phyloP scores from a whole-genome alignment of 1,284 basidiomycete genomes.

The Trichosporon asahii region DNA sequence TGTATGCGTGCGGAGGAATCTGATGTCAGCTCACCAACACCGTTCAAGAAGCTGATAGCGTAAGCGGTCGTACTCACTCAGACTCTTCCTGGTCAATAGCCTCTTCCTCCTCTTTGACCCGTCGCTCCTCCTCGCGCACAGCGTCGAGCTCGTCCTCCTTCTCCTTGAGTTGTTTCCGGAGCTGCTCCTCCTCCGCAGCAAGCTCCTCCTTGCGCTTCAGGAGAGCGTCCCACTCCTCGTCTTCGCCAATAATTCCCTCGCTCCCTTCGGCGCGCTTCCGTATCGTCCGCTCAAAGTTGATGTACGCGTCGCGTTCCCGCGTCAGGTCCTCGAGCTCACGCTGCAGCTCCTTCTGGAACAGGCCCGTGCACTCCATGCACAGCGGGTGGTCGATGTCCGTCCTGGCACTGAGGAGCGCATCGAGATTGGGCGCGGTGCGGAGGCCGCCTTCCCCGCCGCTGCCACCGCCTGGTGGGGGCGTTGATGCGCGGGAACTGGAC shows the following conservation, averaged over 20 bases:
- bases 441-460: conserved; percentile 29
- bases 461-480: conserved; percentile 21
- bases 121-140: conserved; percentile 69
- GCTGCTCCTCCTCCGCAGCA: conserved; percentile 65
- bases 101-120: conserved; percentile 69
- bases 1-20: conserved; percentile 41
- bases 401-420: conserved; percentile 71
- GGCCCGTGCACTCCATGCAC: conserved; percentile 88
- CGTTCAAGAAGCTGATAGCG: conserved; percentile 50
- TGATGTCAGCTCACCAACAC: conserved; percentile 53
- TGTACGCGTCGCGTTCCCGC: conserved; percentile 86
- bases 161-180: conserved; percentile 42
- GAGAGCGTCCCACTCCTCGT: conserved; percentile 58
- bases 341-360: conserved; percentile 71
- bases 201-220: conserved; percentile 57
- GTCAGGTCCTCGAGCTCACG: conserved; percentile 83
- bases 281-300: conserved; percentile 84
- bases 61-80: conserved; percentile 41
- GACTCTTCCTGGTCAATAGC: conserved; percentile 71
- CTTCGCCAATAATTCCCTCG: conserved; percentile 52
- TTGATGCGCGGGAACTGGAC: conserved; percentile 16
- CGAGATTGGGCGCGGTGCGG: conserved; percentile 53
- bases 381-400: conserved; percentile 91
- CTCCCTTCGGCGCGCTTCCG: conserved; percentile 27
- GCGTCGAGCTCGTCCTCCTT: conserved; percentile 69